phyloP scores from a whole-genome alignment of 1,284 basidiomycete species.

The Somion occarium region DNA sequence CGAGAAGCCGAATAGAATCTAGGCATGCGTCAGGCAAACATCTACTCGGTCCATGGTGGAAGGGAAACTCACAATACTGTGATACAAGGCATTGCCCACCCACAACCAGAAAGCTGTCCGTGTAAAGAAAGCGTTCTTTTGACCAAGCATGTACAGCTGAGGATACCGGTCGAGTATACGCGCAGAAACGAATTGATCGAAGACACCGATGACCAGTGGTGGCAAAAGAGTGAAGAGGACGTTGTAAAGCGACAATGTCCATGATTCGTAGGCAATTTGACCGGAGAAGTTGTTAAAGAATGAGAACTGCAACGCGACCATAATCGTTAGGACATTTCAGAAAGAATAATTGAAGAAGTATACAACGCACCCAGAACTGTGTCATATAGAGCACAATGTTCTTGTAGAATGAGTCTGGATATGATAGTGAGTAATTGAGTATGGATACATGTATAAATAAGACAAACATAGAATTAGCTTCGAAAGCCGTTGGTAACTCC shows the following conservation, averaged over 20 bases:
- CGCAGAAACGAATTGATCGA: constrained; percentile 97
- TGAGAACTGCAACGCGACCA: constrained; percentile 73
- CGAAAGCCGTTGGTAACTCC: constrained; percentile 94
- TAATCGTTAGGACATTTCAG: constrained; percentile 3
- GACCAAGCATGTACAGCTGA: constrained; percentile 91
- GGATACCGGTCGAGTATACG: constrained; percentile 96
- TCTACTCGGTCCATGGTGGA: too few relatives aligned
- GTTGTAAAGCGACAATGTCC: constrained; percentile 95
- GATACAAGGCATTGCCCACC: constrained; percentile 92
- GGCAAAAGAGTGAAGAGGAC: constrained; percentile 94
- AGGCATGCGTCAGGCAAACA: too few relatives aligned
- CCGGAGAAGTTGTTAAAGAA: constrained; percentile 99
- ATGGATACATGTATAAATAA: constrained; percentile 1
- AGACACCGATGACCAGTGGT: constrained; percentile 95
- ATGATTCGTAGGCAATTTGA: constrained; percentile 97
- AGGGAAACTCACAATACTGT: constrained; percentile 71
- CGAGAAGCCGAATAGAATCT: constrained; percentile 88
- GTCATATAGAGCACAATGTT: constrained; percentile 98
- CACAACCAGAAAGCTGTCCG: constrained; percentile 93
- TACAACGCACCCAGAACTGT: constrained; percentile 81
- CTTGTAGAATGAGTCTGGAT: constrained; percentile 87
- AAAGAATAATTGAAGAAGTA: too few relatives aligned
- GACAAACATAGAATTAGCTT: constrained; percentile 90
- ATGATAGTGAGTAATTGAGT: not conserved
- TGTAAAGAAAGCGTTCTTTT: constrained; percentile 90